Conservation (phyloP, 306 rosid species). For the Cicer pinnatifidum region DNA sequence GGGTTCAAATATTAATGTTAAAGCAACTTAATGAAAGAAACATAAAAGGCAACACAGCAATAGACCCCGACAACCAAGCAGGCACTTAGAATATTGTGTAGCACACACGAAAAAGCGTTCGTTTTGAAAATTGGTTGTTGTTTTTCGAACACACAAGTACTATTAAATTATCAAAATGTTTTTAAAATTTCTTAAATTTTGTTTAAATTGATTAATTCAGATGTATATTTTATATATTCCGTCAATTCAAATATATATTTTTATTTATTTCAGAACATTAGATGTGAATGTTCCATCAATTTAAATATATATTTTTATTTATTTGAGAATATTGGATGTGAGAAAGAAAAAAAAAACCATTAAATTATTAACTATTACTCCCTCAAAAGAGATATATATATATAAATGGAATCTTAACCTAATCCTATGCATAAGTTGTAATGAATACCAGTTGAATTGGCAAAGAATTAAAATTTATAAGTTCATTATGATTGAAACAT, state of each 20-base stretch:
- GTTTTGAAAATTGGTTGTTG: conserved; percentile 44
- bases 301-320: too few species aligned
- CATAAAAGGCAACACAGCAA: too few species aligned
- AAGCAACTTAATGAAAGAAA: not conserved
- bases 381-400: conserved; percentile 30
- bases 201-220: not conserved
- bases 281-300: too few species aligned
- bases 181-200: too few species aligned
- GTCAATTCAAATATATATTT: too few species aligned
- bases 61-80: conserved; percentile 14
- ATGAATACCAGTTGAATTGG: conserved; percentile 48
- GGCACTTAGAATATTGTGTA: conserved; percentile 36
- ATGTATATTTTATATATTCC: too few species aligned
- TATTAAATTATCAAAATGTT: too few species aligned
- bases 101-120: conserved; percentile 2
- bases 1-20: conserved; percentile 11
- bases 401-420: conserved; percentile 41
- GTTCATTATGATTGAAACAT: conserved; percentile 55
- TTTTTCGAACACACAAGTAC: conserved; percentile 24
- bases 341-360: too few species aligned
- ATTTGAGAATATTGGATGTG: too few species aligned
- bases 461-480: conserved; percentile 35
- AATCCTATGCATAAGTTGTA: conserved; percentile 51
- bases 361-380: conserved; percentile 26
- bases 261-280: too few species aligned